Evolutionary conservation across 208 protist species (phyloP).

Genomic region (Trypanosoma conorhini): DNA sequence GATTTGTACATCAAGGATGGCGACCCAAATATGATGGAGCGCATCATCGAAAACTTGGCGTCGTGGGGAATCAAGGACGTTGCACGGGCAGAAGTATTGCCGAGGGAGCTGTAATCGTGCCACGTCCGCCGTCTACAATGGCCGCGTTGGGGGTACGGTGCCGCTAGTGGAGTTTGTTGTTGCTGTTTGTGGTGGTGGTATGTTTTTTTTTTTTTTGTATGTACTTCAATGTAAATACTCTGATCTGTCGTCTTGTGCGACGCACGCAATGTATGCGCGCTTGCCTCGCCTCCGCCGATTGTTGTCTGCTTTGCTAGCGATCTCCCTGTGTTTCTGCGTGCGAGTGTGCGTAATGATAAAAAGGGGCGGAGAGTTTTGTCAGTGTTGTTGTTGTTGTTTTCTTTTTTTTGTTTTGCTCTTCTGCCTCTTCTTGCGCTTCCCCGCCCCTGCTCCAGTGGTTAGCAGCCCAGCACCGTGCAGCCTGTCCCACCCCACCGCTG

Average conservation of each 20-base stretch:
- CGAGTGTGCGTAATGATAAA: background rate
- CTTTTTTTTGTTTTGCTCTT: background rate
- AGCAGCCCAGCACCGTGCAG: background rate
- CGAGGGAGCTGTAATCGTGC: slow-evolving; percentile 8
- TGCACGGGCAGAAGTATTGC: slow-evolving; percentile 51
- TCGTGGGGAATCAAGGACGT: slow-evolving; percentile 89
- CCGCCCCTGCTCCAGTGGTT: background rate
- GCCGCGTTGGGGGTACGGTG: background rate
- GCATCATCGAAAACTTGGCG: slow-evolving; percentile 64
- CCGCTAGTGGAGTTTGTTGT: background rate
- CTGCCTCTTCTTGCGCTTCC: background rate
- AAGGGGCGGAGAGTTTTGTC: background rate
- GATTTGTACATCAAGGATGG: slow-evolving; percentile 72
- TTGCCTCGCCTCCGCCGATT: background rate
- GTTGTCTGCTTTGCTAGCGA: background rate
- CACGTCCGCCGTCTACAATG: background rate
- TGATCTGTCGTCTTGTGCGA: background rate
- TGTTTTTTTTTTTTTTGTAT: background rate
- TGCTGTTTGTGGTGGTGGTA: background rate
- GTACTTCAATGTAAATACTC: slow-evolving; percentile 14
- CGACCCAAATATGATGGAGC: slow-evolving; percentile 45
- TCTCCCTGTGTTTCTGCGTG: background rate
- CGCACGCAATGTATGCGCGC: background rate
- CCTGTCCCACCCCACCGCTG: background rate
- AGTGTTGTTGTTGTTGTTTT: background rate